Conservation (phyloP, 169 alveolate species). For the Eimeria nieschulzi region DNA sequence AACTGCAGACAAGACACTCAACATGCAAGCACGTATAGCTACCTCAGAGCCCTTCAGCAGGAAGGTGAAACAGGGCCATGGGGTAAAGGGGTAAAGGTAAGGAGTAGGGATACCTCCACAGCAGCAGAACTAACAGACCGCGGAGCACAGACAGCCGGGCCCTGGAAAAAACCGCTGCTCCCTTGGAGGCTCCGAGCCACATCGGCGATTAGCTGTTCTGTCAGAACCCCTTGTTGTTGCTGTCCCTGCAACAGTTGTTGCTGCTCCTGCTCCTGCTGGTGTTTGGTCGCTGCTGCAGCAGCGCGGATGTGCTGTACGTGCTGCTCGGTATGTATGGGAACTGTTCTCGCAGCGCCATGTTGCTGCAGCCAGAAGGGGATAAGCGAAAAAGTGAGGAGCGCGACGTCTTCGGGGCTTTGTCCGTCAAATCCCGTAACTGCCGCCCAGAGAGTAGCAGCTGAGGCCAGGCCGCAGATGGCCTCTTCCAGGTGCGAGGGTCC, state of each 20-base stretch:
- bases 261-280: background rate
- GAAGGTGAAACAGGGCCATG: no score
- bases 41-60: no score
- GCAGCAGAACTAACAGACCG: constrained; percentile 35
- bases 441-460: constrained; percentile 50
- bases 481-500: constrained; percentile 14
- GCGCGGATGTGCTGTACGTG: constrained; percentile 33
- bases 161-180: background rate
- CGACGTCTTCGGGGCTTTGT: constrained; percentile 43
- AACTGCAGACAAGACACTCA: constrained; percentile 24
- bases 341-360: background rate
- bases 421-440: constrained; percentile 35
- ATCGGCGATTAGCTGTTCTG: background rate
- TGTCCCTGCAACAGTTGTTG: background rate
- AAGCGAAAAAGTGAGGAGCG: constrained; percentile 52
- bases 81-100: no score
- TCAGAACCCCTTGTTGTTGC: background rate
- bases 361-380: constrained; percentile 42
- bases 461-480: constrained; percentile 33
- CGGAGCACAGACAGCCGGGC: background rate
- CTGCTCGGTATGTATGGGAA: constrained; percentile 25
- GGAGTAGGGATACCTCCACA: constrained; percentile 18
- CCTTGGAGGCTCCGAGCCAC: constrained; percentile 28
- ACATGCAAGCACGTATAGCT: no score
- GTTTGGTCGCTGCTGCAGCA: constrained; percentile 15